phyloP scores from a whole-genome alignment of 768 basidiomycete genomes.

The Mycena belliarum region DNA sequence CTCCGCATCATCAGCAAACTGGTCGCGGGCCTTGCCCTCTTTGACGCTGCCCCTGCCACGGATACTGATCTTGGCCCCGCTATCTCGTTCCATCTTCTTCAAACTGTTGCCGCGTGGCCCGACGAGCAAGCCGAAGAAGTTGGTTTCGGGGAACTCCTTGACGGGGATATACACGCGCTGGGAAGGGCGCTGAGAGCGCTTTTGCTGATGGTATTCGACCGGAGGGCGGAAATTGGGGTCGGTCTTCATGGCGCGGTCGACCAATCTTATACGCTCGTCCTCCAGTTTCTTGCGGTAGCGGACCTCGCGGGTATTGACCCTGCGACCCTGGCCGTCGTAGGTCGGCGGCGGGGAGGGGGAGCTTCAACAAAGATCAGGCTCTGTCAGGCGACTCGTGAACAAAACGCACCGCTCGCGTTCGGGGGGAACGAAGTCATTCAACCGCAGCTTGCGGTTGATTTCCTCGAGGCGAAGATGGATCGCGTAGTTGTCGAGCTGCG shows the following conservation, averaged over 20 bases:
- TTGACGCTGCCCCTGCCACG: slow-evolving; percentile 98
- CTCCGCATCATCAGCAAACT: slow-evolving; percentile 94
- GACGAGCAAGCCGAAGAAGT: slow-evolving; percentile 97
- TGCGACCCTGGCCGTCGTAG: slow-evolving; percentile 95
- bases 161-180: slow-evolving; percentile 99
- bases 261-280: slow-evolving; percentile 88
- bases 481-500: slow-evolving; percentile 97
- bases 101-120: slow-evolving; percentile 98
- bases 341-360: slow-evolving; percentile 97
- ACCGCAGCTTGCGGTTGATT: slow-evolving; percentile 90
- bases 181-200: slow-evolving; percentile 88
- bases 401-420: slow-evolving; percentile 82
- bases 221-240: slow-evolving; percentile 98
- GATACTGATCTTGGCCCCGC: slow-evolving; percentile 97
- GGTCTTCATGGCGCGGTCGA: slow-evolving; percentile 95
- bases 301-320: slow-evolving; percentile 98
- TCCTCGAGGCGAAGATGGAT: slow-evolving; percentile 95
- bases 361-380: slow-evolving; percentile 38
- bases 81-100: slow-evolving; percentile 99
- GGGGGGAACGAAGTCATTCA: slow-evolving; percentile 95
- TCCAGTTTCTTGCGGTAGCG: slow-evolving; percentile 96
- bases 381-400: not conserved
- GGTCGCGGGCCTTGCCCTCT: slow-evolving; percentile 96
- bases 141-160: slow-evolving; percentile 99
- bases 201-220: slow-evolving; percentile 93